These are phyloP conservation scores for Abrus precatorius DNA, from an alignment of 306 rosid genomes.

Conservation along the genomic window DNA sequence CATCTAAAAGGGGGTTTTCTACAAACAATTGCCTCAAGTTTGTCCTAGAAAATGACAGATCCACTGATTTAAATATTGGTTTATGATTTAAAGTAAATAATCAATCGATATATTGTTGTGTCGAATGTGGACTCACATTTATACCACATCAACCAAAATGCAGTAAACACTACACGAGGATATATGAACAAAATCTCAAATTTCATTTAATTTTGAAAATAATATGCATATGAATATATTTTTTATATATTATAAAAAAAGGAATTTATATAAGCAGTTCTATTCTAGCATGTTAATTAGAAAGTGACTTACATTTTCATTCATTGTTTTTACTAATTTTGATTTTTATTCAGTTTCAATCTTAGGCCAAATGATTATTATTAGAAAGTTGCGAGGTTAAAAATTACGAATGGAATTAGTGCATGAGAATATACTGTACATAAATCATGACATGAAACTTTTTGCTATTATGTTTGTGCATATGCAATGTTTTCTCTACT, in stretches of 20 bases:
- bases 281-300: too few relatives aligned
- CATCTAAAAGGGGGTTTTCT: slow-evolving; percentile 3
- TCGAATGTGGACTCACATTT: neutral
- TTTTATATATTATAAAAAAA: too few relatives aligned
- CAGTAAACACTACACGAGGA: neutral
- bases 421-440: neutral
- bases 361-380: neutral
- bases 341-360: neutral
- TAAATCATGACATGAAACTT: neutral
- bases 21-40: slow-evolving; percentile 37
- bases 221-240: too few relatives aligned
- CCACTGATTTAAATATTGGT: slow-evolving; percentile 47
- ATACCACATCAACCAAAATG: slow-evolving; percentile 9
- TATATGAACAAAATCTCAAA: slow-evolving; percentile 21
- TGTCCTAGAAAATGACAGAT: slow-evolving; percentile 59
- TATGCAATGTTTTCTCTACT: neutral
- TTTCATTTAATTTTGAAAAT: neutral
- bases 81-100: slow-evolving; percentile 19
- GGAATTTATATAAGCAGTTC: too few relatives aligned
- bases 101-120: neutral
- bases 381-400: neutral
- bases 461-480: slow-evolving; percentile 1
- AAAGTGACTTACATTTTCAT: neutral
- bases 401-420: neutral
- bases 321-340: neutral